Evolutionary conservation across 345 rosid species (phyloP), one percentile per base, ranked within the genome.

Genomic region (Populus alba): DNA sequence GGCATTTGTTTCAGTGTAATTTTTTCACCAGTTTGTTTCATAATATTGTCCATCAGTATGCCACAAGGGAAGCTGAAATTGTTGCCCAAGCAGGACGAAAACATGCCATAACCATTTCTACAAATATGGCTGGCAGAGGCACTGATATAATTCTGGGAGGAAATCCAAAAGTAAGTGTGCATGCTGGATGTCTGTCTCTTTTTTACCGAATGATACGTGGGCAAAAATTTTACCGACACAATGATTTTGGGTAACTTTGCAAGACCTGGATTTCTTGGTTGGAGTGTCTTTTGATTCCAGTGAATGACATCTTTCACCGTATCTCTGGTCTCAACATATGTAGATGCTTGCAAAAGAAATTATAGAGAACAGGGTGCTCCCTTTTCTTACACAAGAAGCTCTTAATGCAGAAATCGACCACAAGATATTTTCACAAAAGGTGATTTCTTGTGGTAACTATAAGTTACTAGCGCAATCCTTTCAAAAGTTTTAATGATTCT

Each of bases 111-210:
- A 95, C 98, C 73, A 90, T 95, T 78, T 93, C 98, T 74, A 95
- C 98, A 79, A 95, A 95, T 85, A 92, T 95, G 98, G 97, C 98
- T 82, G 98, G 98, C 75, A 91, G 98, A 82, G 98, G 98, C 75
- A 95, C 98, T 38, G 97, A 95, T 78, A 93, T 95, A 81, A 95
- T 95, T 81, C 87, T 95, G 66, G 98, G 98, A 75, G 98, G 98
- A 88, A 95, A 93, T 81, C 94, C 98, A 57, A 93, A 91, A 83
- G 98, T 95, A 89, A 67, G 87, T 75, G 8, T 39, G 7, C 75
- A 20, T 77, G 55, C 70, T 76, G n/a, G 49, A 61, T 79, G 45
- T 49, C 75, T 73, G 45, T 59, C 75, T 73, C 62, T 74, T 62
- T 73, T 72, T 63, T 53, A 10, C 53, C 35, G 15, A 27, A 27